Base-by-base conservation (phyloP, 2,329 filamentous ascomycete species). In the Colletotrichum sp. region DNA sequence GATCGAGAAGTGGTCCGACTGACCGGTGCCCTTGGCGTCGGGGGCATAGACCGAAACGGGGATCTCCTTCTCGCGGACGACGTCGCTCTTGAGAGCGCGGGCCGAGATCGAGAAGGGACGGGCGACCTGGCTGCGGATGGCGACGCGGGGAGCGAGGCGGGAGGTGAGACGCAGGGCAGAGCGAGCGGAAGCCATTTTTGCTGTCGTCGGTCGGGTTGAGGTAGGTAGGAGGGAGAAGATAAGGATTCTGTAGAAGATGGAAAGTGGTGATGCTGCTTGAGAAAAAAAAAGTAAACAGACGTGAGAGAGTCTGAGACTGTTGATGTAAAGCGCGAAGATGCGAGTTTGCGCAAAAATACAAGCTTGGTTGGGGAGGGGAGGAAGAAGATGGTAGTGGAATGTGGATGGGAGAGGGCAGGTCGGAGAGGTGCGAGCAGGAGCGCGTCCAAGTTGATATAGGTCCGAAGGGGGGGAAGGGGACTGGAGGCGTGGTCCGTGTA, bases 1-100 rank as follows among this genome's bases (percentile, higher is more conserved):
- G 72, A 92, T 90, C 72, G 86, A 91, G 84, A 88, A 89, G 83
- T 90, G 89, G 80, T 90, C 90, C 66, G 85, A 84, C 49, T 84
- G 82, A 19, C 83, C 82, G 39, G 82, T 79, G 72, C 89, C 89
- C 79, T 90, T 88, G 70, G 84, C 81, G 74, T 89, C 86, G 8
- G 87, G 84, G 34, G 82, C 83, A 82, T 91, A 92, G 79, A 90
- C 85, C 27, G 90, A 90, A 71, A 91, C 89, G 32, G 90, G 89
- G 19, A 92, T 84, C 80, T 91, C 89, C 79, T 89, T 89, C 85
- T 92, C 90, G 78, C 87, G 88, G 77, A 92, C 88, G 15, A 90
- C 88, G 75, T 88, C 89, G 79, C 87, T 88, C 82, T 88, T 90
- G 69, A 81, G 78, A 78, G 85, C 85, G 59, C 82, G 77, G 25